phyloP scores from a whole-genome alignment of 2,329 filamentous ascomycete genomes.

The Diaporthe eres region DNA sequence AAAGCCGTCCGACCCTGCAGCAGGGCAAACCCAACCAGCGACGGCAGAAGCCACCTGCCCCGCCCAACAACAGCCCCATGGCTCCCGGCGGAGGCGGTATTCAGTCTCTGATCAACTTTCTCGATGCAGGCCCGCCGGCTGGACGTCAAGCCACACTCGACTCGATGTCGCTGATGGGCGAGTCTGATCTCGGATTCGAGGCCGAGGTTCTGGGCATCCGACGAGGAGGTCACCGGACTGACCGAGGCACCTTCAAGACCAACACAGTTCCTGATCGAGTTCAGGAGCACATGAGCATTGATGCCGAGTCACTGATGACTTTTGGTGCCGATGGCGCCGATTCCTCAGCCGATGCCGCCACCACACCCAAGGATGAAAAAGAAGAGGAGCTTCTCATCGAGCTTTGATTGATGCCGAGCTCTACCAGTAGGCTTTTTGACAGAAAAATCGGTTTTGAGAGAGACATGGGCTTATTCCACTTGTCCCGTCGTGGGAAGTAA shows the following conservation, averaged over 20 bases:
- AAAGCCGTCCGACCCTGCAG: background rate
- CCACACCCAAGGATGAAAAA: background rate
- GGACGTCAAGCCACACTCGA: background rate
- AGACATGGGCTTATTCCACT: background rate
- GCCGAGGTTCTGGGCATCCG: constrained; percentile 14
- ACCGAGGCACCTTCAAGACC: background rate
- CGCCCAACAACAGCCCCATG: no score
- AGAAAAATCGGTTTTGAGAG: background rate
- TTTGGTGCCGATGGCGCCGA: background rate
- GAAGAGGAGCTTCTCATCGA: constrained; percentile 24
- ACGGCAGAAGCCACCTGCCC: background rate
- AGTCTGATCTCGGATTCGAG: constrained; percentile 34
- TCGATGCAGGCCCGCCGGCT: no score
- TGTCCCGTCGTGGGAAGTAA: background rate
- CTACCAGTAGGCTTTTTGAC: no score
- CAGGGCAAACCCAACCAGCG: background rate
- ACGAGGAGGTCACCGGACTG: background rate
- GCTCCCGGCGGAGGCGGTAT: fast-evolving
- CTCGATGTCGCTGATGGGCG: background rate
- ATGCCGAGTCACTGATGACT: background rate
- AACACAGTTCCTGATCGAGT: background rate
- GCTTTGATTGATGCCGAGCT: background rate
- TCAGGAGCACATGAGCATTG: no score
- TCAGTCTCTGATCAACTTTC: background rate
- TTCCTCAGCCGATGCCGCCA: background rate